Base-by-base conservation (phyloP, 176 grass and related monocot species). In the Ampelocalamus luodianensis region DNA sequence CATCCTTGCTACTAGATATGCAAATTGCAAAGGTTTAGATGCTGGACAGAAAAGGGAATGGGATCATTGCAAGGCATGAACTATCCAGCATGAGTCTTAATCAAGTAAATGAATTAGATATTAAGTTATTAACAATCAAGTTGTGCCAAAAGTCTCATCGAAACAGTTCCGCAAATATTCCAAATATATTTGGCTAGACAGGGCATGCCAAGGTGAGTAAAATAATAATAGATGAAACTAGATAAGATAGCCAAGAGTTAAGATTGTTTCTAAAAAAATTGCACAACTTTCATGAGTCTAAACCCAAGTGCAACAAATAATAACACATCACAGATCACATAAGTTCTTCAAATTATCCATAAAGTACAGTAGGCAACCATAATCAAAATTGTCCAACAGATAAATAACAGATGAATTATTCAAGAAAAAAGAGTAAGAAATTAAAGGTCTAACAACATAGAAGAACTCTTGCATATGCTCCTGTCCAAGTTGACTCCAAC, bases 11-110 rank as follows among this genome's bases (percentile, higher is more conserved):
- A 40, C 27, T 16, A 64, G 36, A 79, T 66, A 70, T 58, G 59
- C 46, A 67, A 68, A 79, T 4, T 64, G 23, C 18, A 71, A 76
- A 82, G 0, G 8, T 69, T n/a, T n/a, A 11, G 16, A 38, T 5
- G 46, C 18, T 29, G 39, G 11, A 6, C 17, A 82, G 42, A 63
- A 74, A 18, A 15, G 65, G 15, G 26, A 67, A 37, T 44, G 54
- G 27, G 44, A 4, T 32, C 14, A 67, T 27, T 50, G 45, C 68
- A 74, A 40, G n/a, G 42, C n/a, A 44, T 60, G 27, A 78, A 68
- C 44, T 77, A 29, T 62, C 24, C 8, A 83, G 36, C 77, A 64
- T 63, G 17, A 55, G 56, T 72, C 36, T 16, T 62, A n/a, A 83
- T 78, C 34, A 29, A 16, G 15, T 48, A 68, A 38, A 42, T 20